Evolutionary conservation across 352 stramenopile species (phyloP).

Genomic region (Saprolegnia parasitica): DNA sequence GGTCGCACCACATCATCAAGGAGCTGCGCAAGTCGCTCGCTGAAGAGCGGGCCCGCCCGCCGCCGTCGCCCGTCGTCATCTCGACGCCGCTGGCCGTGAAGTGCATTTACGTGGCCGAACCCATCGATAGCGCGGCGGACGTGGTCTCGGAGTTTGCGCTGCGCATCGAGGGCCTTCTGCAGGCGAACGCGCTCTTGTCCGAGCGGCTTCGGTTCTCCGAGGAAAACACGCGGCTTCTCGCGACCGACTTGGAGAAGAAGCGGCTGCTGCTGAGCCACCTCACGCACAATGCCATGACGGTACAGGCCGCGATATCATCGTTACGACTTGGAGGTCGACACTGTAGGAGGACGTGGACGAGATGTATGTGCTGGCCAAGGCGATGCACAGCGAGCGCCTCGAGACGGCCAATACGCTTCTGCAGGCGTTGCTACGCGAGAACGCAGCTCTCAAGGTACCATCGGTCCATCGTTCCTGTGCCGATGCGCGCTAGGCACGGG

Average conservation of each 20-base stretch:
- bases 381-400: background rate
- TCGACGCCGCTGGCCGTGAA: background rate
- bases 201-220: constrained; percentile 8
- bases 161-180: constrained; percentile 6
- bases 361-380: background rate
- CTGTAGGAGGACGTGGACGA: constrained; percentile 3
- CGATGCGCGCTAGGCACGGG: background rate
- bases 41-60: background rate
- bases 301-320: background rate
- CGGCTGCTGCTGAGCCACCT: constrained; percentile 11
- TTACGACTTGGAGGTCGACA: background rate
- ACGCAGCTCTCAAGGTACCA: constrained; percentile 21
- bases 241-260: constrained; percentile 11
- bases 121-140: background rate
- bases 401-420: constrained; percentile 3
- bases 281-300: background rate
- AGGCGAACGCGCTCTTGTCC: background rate
- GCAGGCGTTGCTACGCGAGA: constrained; percentile 1
- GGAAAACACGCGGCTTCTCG: constrained; percentile 2
- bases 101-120: background rate
- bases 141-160: constrained; percentile 6
- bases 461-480: no score
- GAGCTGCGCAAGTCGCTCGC: constrained; percentile 12
- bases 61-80: background rate
- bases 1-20: constrained; percentile 27